These are phyloP conservation scores for Beverwykella pulmonaria DNA, from an alignment of 495 filamentous ascomycete genomes.

Conservation along the genomic window DNA sequence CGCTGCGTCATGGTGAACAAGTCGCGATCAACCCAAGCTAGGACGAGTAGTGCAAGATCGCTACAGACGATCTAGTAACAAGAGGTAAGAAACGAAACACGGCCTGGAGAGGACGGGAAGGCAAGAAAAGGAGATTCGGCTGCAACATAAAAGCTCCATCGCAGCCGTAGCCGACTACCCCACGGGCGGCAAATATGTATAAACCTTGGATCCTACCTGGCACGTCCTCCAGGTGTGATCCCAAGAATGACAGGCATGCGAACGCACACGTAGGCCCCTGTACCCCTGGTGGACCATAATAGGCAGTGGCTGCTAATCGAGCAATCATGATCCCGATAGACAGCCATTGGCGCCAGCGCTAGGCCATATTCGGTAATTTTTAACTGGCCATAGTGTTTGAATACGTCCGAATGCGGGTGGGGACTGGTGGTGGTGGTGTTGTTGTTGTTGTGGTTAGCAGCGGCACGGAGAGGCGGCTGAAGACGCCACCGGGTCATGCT, in stretches of 20 bases:
- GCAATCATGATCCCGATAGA: conserved; percentile 17
- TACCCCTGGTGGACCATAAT: conserved; percentile 1
- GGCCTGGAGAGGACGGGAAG: background rate
- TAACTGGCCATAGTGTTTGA: background rate
- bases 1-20: conserved; percentile 7
- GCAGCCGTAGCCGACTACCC: background rate
- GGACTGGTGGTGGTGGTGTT: background rate
- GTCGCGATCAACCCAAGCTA: background rate
- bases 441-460: no score
- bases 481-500: conserved; percentile 19
- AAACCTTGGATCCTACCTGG: background rate
- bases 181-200: conserved; percentile 15
- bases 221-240: background rate
- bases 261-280: conserved; percentile 3
- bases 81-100: background rate
- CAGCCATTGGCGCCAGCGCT: background rate
- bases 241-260: background rate
- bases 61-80: background rate
- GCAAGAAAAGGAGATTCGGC: background rate
- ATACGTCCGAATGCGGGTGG: background rate
- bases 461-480: background rate
- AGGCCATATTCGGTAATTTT: background rate
- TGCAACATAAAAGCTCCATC: background rate
- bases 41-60: no score
- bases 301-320: conserved; percentile 2